These are phyloP conservation scores for Kodamaea plutei DNA, from an alignment of 1,139 yeast species.

Conservation along the genomic window DNA sequence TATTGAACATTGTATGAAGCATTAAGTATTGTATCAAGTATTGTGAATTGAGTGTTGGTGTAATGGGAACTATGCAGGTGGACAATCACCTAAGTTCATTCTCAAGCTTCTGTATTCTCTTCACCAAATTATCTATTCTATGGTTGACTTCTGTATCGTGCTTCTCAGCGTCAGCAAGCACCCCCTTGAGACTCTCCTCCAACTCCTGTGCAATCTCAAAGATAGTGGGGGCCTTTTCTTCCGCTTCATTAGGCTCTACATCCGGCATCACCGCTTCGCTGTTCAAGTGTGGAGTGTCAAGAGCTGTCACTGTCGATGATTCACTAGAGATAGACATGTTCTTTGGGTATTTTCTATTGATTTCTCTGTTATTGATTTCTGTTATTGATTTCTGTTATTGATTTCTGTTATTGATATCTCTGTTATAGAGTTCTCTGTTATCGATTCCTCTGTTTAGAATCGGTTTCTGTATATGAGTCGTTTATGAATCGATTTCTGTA, in stretches of 20 bases:
- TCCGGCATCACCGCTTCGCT: conserved; percentile 3
- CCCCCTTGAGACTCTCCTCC: conserved; percentile 35
- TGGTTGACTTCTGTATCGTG: conserved; percentile 28
- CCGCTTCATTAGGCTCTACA: conserved; percentile 1
- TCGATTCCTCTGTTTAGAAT: no score
- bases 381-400: no score
- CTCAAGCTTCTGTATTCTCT: conserved; percentile 20
- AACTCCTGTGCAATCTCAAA: conserved; percentile 52
- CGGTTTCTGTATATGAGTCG: no score
- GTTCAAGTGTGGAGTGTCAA: conserved; percentile 6
- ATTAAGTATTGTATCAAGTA: no score
- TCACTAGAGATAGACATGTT: conserved; percentile 3
- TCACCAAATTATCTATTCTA: conserved; percentile 24
- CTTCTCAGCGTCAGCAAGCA: conserved; percentile 24
- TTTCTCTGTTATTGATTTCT: neutral
- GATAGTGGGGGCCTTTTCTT: conserved; percentile 30
- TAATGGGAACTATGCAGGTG: no score
- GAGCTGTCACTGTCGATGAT: conserved; percentile 3
- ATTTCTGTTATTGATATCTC: no score
- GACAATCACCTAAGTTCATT: no score
- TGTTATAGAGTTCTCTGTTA: no score
- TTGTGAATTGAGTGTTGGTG: no score
- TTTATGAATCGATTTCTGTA: no score
- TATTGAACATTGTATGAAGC: no score
- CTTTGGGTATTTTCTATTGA: no score